Percentiles rank a stretch among this genome's conserved stretches.
phyloP scores from a whole-genome alignment of 129 eudicot genomes.

The Tagetes erecta region DNA sequence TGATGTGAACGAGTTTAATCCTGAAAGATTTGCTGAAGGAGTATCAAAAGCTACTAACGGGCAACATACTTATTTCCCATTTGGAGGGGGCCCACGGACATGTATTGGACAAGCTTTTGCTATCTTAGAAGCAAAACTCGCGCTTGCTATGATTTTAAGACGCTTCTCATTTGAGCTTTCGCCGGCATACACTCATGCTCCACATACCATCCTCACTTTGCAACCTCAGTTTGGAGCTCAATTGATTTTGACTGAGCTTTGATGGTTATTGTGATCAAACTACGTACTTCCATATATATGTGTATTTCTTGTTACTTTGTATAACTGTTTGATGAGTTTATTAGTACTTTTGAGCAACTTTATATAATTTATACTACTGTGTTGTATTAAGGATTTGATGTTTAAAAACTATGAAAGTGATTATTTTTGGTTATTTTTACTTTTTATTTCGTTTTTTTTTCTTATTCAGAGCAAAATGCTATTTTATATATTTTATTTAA shows the following conservation, averaged over 20 bases:
- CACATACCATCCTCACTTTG: conserved; percentile 25
- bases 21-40: conserved; percentile 29
- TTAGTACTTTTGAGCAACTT: not conserved
- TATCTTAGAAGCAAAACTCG: conserved; percentile 29
- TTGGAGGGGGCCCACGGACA: conserved; percentile 34
- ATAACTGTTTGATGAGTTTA: not conserved
- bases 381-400: not conserved
- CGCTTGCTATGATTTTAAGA: conserved; percentile 24
- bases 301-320: not conserved
- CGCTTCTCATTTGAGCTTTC: conserved; percentile 30
- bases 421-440: no score
- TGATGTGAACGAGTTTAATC: conserved; percentile 28
- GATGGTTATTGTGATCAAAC: not conserved
- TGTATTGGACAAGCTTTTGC: conserved; percentile 33
- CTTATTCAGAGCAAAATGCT: no score
- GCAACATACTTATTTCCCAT: conserved; percentile 19
- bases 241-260: conserved; percentile 19
- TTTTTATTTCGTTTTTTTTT: no score
- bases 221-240: conserved; percentile 33
- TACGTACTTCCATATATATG: not conserved
- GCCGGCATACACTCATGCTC: conserved; percentile 32
- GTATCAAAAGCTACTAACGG: conserved; percentile 27
- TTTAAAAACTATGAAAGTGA: no score
- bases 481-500: no score
- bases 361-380: not conserved